Percentiles rank a stretch among this genome's conserved stretches.
phyloP scores from a whole-genome alignment of 2,329 filamentous ascomycete genomes.

The Penicillium corylophilum region DNA sequence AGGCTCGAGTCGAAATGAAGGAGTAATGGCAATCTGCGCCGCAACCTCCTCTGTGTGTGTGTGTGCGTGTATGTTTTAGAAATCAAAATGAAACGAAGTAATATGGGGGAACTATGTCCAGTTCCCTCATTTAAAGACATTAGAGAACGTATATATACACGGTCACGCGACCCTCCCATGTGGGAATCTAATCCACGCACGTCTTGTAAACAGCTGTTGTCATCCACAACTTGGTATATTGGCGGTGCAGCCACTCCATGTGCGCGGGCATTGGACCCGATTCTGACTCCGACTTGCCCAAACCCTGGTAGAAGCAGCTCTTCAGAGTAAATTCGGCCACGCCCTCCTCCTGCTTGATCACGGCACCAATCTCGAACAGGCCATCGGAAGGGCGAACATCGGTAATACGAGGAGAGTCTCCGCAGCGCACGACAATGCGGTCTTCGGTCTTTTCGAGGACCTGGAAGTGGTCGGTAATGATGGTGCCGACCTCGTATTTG shows the following conservation, averaged over 20 bases:
- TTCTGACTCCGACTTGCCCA: conserved; percentile 43
- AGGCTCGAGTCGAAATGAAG: conserved; percentile 3
- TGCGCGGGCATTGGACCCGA: conserved; percentile 47
- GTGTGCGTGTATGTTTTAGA: not conserved
- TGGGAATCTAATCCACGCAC: conserved; percentile 8
- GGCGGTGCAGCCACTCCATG: conserved; percentile 53
- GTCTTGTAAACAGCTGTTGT: conserved; percentile 49
- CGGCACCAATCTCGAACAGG: conserved; percentile 64
- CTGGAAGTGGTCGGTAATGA: conserved; percentile 70
- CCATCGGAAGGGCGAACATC: conserved; percentile 62
- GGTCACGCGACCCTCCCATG: not conserved
- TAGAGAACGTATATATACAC: conserved; percentile 18
- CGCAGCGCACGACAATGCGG: conserved; percentile 63
- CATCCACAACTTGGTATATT: conserved; percentile 58
- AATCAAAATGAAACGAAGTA: not conserved
- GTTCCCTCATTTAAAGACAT: conserved; percentile 5
- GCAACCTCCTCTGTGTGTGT: not conserved
- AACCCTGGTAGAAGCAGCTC: conserved; percentile 61
- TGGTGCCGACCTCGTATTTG: conserved; percentile 62
- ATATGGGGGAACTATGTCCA: not conserved
- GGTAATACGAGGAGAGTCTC: conserved; percentile 61
- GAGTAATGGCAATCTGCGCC: not conserved
- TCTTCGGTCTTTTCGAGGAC: conserved; percentile 63
- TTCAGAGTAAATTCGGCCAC: conserved; percentile 66
- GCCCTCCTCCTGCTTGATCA: conserved; percentile 57